Evolutionary conservation across 2,329 filamentous ascomycete species (phyloP).

Genomic region (Hirsutella thompsonii): DNA sequence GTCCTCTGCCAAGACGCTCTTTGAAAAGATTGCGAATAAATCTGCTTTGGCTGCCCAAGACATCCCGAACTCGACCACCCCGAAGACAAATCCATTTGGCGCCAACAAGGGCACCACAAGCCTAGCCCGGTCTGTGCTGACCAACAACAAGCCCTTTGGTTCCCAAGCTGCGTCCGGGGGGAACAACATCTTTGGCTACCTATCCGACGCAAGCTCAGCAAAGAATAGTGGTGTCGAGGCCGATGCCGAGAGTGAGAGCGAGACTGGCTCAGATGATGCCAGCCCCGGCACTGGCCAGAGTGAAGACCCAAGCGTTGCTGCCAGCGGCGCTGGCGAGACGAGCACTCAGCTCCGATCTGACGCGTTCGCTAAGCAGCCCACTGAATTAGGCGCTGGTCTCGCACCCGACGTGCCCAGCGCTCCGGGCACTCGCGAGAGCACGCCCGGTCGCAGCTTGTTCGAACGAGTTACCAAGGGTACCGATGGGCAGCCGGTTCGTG

Average conservation of each 20-base stretch:
- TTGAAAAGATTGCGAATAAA: constrained; percentile 45
- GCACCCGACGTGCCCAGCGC: constrained; percentile 18
- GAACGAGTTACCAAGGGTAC: constrained; percentile 38
- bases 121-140: constrained; percentile 29
- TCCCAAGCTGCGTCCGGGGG: constrained; percentile 11
- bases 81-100: constrained; percentile 20
- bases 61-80: constrained; percentile 10
- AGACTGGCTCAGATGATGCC: constrained; percentile 30
- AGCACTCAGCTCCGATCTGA: constrained; percentile 17
- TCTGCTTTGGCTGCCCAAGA: constrained; percentile 16
- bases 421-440: constrained; percentile 30
- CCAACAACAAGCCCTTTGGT: constrained; percentile 21
- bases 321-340: constrained; percentile 27
- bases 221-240: constrained; percentile 39
- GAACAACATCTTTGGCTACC: constrained; percentile 46
- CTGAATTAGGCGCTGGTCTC: constrained; percentile 10
- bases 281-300: constrained; percentile 29
- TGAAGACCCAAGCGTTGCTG: constrained; percentile 28
- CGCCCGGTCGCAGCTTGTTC: constrained; percentile 38
- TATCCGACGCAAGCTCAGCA: constrained; percentile 42
- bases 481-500: constrained; percentile 35
- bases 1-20: constrained; percentile 41
- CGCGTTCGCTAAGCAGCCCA: constrained; percentile 18
- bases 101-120: constrained; percentile 22
- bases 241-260: constrained; percentile 33